Evolutionary conservation across 805 yeast species (phyloP).

Genomic region (Metschnikowia kunwiensis): DNA sequence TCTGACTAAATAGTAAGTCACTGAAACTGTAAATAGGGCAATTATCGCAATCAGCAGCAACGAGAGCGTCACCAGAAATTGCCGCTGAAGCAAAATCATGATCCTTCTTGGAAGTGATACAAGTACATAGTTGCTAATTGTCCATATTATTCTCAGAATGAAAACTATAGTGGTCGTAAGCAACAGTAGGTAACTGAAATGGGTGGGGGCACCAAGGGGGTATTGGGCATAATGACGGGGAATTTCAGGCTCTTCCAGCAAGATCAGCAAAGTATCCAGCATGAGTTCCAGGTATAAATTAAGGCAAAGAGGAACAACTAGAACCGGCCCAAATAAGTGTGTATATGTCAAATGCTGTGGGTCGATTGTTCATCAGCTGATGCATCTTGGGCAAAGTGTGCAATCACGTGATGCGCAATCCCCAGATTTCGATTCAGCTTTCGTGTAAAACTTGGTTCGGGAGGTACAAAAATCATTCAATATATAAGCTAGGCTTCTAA

Average conservation of each 20-base stretch:
- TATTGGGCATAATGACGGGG: too few relatives aligned
- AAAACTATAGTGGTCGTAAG: slow-evolving; percentile 10
- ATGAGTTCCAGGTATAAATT: neutral
- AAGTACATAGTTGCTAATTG: slow-evolving; percentile 16
- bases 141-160: slow-evolving; percentile 21
- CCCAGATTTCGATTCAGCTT: too few relatives aligned
- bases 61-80: slow-evolving; percentile 50
- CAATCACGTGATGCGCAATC: too few relatives aligned
- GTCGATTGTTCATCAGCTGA: too few relatives aligned
- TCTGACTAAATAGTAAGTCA: slow-evolving; percentile 50
- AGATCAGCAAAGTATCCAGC: neutral
- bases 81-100: slow-evolving; percentile 36
- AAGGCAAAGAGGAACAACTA: too few relatives aligned
- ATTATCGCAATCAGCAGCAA: slow-evolving; percentile 44
- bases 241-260: too few relatives aligned
- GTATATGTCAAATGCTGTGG: too few relatives aligned
- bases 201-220: neutral
- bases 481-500: too few relatives aligned
- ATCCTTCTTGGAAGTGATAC: slow-evolving; percentile 12
- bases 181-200: slow-evolving; percentile 4
- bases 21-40: slow-evolving; percentile 26
- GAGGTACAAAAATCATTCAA: too few relatives aligned
- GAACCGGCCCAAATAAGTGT: too few relatives aligned
- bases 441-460: too few relatives aligned
- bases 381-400: too few relatives aligned